phyloP scores from a whole-genome alignment of 768 basidiomycete species.

The Lactifluus subvellereus region DNA sequence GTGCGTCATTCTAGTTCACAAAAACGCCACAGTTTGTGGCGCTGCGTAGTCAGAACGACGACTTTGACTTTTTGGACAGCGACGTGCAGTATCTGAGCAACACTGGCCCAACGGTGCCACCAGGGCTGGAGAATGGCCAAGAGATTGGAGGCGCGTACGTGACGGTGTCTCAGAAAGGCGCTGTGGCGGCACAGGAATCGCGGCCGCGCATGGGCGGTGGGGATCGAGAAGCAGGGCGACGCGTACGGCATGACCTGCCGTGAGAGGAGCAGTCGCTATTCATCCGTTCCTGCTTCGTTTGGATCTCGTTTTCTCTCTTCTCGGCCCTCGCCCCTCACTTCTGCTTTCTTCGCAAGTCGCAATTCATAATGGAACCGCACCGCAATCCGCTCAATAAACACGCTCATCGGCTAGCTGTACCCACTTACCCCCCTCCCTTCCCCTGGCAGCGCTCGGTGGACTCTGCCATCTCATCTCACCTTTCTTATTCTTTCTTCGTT shows the following conservation, averaged over 20 bases:
- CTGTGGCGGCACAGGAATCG: constrained; percentile 51
- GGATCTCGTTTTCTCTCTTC: constrained; percentile 5
- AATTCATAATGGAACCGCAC: constrained; percentile 17
- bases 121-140: constrained; percentile 48
- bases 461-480: background rate
- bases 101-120: constrained; percentile 51
- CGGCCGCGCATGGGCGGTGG: constrained; percentile 11
- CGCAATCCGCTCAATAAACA: constrained; percentile 4
- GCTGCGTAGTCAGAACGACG: constrained; percentile 72
- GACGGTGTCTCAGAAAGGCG: constrained; percentile 65
- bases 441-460: constrained; percentile 9
- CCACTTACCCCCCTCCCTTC: background rate
- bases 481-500: background rate
- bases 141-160: constrained; percentile 82
- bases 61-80: constrained; percentile 61
- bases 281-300: background rate
- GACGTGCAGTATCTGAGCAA: constrained; percentile 34
- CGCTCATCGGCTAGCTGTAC: constrained; percentile 7
- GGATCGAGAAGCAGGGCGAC: constrained; percentile 19
- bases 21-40: constrained; percentile 79
- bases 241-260: constrained; percentile 16
- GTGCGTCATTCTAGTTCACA: constrained; percentile 55
- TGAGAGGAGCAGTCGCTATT: background rate
- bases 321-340: constrained; percentile 3
- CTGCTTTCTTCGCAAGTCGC: constrained; percentile 13